Evolutionary conservation across 176 grass and related monocot species (phyloP).

Genomic region (Oryza nivara): DNA sequence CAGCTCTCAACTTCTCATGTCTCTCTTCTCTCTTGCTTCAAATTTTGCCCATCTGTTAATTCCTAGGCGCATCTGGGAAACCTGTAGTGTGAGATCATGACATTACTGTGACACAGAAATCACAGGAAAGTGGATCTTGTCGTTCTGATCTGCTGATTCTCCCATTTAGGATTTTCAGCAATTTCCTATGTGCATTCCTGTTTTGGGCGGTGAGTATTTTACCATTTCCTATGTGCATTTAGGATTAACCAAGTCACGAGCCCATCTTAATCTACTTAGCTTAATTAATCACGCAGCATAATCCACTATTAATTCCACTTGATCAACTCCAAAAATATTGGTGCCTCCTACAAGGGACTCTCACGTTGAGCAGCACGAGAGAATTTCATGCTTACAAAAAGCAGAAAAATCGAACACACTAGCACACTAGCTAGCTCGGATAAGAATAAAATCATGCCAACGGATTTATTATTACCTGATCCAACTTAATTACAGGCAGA

Average conservation of each 20-base stretch:
- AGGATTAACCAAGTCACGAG: no score
- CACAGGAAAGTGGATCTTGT: background rate
- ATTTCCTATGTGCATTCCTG: background rate
- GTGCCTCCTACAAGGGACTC: background rate
- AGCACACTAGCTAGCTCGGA: background rate
- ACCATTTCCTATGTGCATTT: no score
- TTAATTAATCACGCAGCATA: no score
- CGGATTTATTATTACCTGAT: conserved; percentile 4
- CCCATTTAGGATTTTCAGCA: background rate
- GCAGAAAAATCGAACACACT: background rate
- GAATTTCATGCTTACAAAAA: background rate
- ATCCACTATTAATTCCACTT: background rate
- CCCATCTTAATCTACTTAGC: no score
- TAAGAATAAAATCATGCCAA: background rate
- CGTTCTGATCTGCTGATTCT: background rate
- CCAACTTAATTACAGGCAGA: background rate
- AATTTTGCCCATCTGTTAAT: no score
- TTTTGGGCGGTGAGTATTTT: no score
- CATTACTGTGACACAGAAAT: no score
- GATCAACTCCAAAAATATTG: background rate
- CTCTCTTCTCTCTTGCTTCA: no score
- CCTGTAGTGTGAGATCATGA: no score
- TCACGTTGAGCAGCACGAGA: background rate
- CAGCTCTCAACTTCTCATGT: no score
- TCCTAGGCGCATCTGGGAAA: no score